These are phyloP conservation scores for Diaporthe sp. DNA, from an alignment of 2,329 filamentous ascomycete genomes.

Conservation along the genomic window DNA sequence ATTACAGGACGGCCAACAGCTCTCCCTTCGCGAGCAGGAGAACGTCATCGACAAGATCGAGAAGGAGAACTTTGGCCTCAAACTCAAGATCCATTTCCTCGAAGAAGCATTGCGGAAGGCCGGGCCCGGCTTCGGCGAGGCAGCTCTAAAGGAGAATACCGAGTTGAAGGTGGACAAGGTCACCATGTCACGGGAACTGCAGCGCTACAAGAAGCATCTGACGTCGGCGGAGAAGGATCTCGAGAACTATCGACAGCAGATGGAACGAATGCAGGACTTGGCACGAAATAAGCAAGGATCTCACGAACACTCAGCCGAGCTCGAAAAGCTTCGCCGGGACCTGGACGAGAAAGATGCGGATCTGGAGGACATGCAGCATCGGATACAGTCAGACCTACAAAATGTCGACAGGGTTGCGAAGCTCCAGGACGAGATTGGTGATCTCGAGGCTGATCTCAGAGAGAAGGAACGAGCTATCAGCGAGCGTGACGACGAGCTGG, in stretches of 20 bases:
- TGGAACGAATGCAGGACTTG: conserved; percentile 86
- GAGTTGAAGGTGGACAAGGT: conserved; percentile 94
- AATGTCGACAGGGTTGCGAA: conserved; percentile 74
- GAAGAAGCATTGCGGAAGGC: conserved; percentile 91
- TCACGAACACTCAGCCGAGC: conserved; percentile 74
- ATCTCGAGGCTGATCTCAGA: conserved; percentile 81
- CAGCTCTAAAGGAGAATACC: conserved; percentile 92
- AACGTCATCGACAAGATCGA: conserved; percentile 96
- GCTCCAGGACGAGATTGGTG: conserved; percentile 80
- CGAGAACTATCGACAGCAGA: conserved; percentile 85
- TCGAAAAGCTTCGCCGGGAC: conserved; percentile 69
- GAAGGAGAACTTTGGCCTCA: conserved; percentile 98
- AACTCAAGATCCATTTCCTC: conserved; percentile 96
- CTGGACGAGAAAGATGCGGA: conserved; percentile 73
- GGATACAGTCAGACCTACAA: conserved; percentile 69
- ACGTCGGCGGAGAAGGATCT: conserved; percentile 87
- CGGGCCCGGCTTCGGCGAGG: conserved; percentile 90
- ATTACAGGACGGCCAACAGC: conserved; percentile 87
- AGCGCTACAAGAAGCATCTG: conserved; percentile 88
- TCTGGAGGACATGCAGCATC: conserved; percentile 71
- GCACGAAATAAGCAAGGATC: conserved; percentile 82
- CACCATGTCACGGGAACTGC: conserved; percentile 89
- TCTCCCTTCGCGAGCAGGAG: conserved; percentile 95
- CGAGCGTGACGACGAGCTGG: conserved; percentile 81
- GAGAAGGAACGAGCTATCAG: conserved; percentile 82